Percentiles rank a stretch among this genome's conserved stretches.
Conservation (phyloP, 1,139 yeast genomes). For the Eremothecium coryli region DNA sequence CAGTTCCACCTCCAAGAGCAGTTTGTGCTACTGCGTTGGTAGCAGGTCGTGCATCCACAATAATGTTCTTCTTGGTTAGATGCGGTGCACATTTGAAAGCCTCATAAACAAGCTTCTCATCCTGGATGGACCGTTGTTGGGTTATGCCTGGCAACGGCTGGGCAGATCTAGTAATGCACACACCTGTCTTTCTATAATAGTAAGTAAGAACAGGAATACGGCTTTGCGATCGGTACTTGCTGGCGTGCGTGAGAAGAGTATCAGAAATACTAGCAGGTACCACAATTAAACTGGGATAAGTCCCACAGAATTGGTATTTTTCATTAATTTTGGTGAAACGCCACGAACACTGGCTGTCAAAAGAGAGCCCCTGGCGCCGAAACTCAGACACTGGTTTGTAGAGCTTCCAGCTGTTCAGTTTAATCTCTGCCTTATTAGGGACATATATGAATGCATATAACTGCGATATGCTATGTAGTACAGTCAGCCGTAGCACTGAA, state of each 20-base stretch:
- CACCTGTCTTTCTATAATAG: conserved; percentile 59
- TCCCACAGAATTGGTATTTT: conserved; percentile 58
- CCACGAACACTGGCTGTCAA: conserved; percentile 41
- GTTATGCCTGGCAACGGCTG: conserved; percentile 91
- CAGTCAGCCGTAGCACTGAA: conserved; percentile 58
- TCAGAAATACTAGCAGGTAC: conserved; percentile 76
- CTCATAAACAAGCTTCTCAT: conserved; percentile 70
- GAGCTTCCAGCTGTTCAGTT: conserved; percentile 59
- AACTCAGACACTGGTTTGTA: conserved; percentile 61
- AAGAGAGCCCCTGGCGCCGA: conserved; percentile 48
- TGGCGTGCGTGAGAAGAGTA: conserved; percentile 71
- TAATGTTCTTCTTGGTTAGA: conserved; percentile 46
- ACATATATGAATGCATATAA: conserved; percentile 64
- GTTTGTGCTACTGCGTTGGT: conserved; percentile 96
- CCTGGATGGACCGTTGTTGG: conserved; percentile 83
- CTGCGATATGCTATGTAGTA: conserved; percentile 43
- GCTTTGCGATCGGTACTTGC: conserved; percentile 74
- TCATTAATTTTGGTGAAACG: conserved; percentile 56
- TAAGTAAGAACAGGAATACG: conserved; percentile 79
- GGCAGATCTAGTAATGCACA: conserved; percentile 79
- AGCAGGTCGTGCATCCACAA: conserved; percentile 85
- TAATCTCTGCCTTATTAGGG: conserved; percentile 49
- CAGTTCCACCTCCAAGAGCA: conserved; percentile 96
- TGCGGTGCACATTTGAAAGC: conserved; percentile 40
- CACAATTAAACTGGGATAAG: conserved; percentile 62